Conservation (phyloP, 192 early-diverging fungal genomes). For the Radiomyces spectabilis region DNA sequence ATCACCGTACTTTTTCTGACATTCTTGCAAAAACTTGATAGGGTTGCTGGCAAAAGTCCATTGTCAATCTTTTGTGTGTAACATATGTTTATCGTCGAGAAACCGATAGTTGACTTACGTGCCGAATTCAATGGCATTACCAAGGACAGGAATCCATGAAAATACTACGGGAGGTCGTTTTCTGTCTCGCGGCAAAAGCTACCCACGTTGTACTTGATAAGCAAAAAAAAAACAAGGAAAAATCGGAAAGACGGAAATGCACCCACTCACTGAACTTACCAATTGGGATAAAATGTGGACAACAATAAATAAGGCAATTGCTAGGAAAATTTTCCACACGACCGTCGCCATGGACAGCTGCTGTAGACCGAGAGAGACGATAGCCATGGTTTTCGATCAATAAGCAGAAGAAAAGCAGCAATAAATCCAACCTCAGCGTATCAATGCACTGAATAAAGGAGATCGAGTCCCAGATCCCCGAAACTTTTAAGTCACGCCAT, state of each 20-base stretch:
- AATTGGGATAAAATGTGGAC: slow-evolving; percentile 25
- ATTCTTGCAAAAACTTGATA: slow-evolving; percentile 77
- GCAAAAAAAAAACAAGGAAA: not conserved
- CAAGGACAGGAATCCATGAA: slow-evolving; percentile 83
- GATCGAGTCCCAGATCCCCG: too few relatives aligned
- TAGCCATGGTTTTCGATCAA: slow-evolving; percentile 1
- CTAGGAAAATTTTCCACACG: slow-evolving; percentile 8
- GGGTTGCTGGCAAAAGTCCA: slow-evolving; percentile 45
- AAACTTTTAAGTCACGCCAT: too few relatives aligned
- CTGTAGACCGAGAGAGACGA: not conserved
- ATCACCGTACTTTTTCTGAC: slow-evolving; percentile 83
- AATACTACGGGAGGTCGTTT: slow-evolving; percentile 67
- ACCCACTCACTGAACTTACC: slow-evolving; percentile 4
- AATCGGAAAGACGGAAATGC: not conserved
- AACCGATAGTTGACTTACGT: slow-evolving; percentile 29
- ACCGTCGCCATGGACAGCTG: slow-evolving; percentile 4
- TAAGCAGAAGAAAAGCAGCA: too few relatives aligned
- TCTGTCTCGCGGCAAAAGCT: slow-evolving; percentile 21
- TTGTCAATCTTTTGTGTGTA: not conserved
- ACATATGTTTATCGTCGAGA: not conserved
- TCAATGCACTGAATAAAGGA: too few relatives aligned
- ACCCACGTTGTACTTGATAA: too few relatives aligned
- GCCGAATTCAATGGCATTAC: slow-evolving; percentile 81
- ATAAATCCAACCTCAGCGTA: too few relatives aligned
- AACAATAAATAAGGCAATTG: not conserved